Evolutionary conservation across 106 monocot species (phyloP), one percentile per base, ranked within the genome.

Genomic region (Allium sativum): DNA sequence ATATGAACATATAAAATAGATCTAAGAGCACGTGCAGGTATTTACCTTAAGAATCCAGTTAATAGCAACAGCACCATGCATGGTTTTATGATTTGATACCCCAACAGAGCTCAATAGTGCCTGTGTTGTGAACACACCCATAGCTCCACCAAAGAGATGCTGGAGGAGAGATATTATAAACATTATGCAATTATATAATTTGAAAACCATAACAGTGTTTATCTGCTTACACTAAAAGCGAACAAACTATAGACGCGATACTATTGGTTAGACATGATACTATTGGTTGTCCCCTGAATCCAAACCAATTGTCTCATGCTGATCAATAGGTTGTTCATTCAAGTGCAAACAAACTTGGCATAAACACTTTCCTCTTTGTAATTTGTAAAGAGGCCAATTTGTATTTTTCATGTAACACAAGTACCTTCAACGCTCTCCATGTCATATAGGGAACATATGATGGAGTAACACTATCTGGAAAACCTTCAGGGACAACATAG

Each of bases 131-230:
- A 98, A 88, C 59, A 98, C 87, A 61, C 92, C 92, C 98, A 98
- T 92, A 18, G 98, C 98, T 66, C 98, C 98, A 21, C 98, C 96
- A 88, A 98, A 98, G 74, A 98, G 92, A 70, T 98, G 88, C 98
- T 98, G 72, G 60, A 74, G 8, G 40, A 56, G 18, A 42, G 5
- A 31, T 31, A 56, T 45, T 31, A 44, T 48, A 41, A 55, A 3
- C 4, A 53, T 52, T 15, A 31, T 31, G 31, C 31, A 3, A 31
- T 31, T 31, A 31, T 31, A 64, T 10, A 20, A 6, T 19, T 19
- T 45, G 18, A 21, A 62, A 48, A 16, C 8, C 48, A 43, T 51
- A 19, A 58, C 9, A 50, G 59, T 40, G 31, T 31, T 31, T 31
- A 31, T 31, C 31, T 3, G 31, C 31, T 31, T 31, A 2, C 31